Percentiles rank a stretch among this genome's conserved stretches.
phyloP scores from a whole-genome alignment of 768 basidiomycete genomes.

The Leccinum variicolor region DNA sequence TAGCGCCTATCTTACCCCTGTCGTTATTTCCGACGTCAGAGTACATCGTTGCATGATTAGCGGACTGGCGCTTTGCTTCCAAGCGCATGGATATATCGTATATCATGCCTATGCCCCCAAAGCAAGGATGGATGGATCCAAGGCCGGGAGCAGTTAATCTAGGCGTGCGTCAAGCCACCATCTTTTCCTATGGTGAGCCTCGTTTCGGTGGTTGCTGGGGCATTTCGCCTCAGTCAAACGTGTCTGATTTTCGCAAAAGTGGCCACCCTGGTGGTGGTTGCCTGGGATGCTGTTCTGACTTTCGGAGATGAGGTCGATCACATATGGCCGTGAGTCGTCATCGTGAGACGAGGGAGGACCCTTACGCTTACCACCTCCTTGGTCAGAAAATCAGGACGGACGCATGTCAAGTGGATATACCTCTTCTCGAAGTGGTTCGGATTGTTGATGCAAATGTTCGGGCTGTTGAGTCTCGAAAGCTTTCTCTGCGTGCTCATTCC shows the following conservation, averaged over 20 bases:
- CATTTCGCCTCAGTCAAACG: not conserved
- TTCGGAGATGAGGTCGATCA: conserved; percentile 13
- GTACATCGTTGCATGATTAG: not conserved
- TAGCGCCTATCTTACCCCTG: not conserved
- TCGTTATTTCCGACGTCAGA: not conserved
- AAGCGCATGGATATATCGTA: not conserved
- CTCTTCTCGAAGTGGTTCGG: conserved; percentile 24
- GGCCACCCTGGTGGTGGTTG: conserved; percentile 5
- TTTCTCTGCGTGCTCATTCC: conserved; percentile 1
- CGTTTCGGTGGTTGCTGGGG: not conserved
- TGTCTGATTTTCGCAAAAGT: conserved; percentile 7
- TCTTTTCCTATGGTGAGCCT: conserved; percentile 13
- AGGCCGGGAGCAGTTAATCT: not conserved
- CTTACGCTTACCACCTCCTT: not conserved
- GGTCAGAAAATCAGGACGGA: conserved; percentile 6
- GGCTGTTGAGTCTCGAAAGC: not conserved
- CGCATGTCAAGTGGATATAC: conserved; percentile 19
- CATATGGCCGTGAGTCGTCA: conserved; percentile 22
- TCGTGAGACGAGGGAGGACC: not conserved
- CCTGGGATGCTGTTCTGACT: conserved; percentile 18
- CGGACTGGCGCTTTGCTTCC: not conserved
- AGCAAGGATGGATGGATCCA: conserved; percentile 1
- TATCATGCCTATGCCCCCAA: not conserved
- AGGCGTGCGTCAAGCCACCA: not conserved
- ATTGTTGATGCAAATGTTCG: conserved; percentile 14